These are phyloP conservation scores for Rosellinia necatrix DNA, from an alignment of 2,329 filamentous ascomycete species.

Conservation along the genomic window DNA sequence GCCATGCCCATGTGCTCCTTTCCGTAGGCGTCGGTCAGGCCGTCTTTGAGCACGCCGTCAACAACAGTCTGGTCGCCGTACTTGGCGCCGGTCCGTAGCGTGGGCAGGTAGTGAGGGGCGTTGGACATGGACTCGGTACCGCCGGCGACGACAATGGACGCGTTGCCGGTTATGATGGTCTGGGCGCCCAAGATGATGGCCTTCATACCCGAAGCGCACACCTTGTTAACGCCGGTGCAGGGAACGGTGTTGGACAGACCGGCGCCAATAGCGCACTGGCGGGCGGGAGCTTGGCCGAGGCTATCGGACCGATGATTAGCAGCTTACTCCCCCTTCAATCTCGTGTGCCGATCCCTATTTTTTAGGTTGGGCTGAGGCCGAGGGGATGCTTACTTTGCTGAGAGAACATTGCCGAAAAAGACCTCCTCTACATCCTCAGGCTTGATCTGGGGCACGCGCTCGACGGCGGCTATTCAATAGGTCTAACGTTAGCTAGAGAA, in stretches of 20 bases:
- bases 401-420: conserved; percentile 97
- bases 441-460: conserved; percentile 84
- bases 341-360: not conserved
- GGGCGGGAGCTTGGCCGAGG: conserved; percentile 92
- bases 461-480: conserved; percentile 67
- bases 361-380: not conserved
- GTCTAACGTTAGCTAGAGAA: conserved; percentile 14
- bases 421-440: conserved; percentile 91
- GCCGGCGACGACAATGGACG: conserved; percentile 89
- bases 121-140: conserved; percentile 99
- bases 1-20: conserved; percentile 96
- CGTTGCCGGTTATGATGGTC: conserved; percentile 96
- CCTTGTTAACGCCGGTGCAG: conserved; percentile 97
- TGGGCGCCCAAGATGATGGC: conserved; percentile 92
- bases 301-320: conserved; percentile 50
- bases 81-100: conserved; percentile 84
- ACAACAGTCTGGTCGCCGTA: conserved; percentile 89
- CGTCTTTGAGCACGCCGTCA: conserved; percentile 92
- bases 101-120: conserved; percentile 91
- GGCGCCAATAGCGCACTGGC: conserved; percentile 89
- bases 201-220: conserved; percentile 95
- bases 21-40: conserved; percentile 91
- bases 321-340: not conserved
- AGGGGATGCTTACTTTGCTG: conserved; percentile 71
- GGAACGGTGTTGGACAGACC: conserved; percentile 80